phyloP scores from a whole-genome alignment of 768 basidiomycete genomes.

The Tylopilus vinaceipallidus region DNA sequence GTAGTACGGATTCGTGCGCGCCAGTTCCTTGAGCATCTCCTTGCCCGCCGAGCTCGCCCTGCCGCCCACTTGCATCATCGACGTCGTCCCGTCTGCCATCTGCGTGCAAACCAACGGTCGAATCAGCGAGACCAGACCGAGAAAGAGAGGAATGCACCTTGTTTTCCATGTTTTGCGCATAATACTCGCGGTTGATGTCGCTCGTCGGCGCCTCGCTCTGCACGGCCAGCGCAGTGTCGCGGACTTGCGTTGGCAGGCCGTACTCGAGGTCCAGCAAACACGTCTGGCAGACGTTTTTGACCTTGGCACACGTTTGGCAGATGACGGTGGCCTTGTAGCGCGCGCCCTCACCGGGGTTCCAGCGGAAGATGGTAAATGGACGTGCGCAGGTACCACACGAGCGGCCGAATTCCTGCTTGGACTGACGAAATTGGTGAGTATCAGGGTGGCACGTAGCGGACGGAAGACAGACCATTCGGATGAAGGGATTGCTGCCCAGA shows the following conservation, averaged over 20 bases:
- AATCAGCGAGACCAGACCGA: background rate
- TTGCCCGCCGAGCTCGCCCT: constrained; percentile 79
- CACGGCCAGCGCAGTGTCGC: constrained; percentile 89
- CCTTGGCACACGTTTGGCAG: constrained; percentile 95
- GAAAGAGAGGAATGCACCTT: constrained; percentile 45
- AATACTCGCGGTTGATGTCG: constrained; percentile 95
- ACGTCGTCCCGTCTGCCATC: constrained; percentile 67
- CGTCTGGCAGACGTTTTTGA: constrained; percentile 96
- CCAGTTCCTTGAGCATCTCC: constrained; percentile 95
- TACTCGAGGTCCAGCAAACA: constrained; percentile 97
- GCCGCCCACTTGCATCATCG: constrained; percentile 53
- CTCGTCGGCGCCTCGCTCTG: constrained; percentile 90
- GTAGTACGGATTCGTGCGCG: constrained; percentile 95
- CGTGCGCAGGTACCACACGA: constrained; percentile 98
- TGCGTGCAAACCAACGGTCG: constrained; percentile 33
- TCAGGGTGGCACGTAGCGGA: background rate
- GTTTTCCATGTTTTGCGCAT: constrained; percentile 87
- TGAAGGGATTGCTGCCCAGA: constrained; percentile 87
- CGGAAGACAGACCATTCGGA: constrained; percentile 74
- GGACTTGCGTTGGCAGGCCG: constrained; percentile 92
- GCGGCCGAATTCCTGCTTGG: constrained; percentile 94
- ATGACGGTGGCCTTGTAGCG: constrained; percentile 97
- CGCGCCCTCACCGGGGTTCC: constrained; percentile 94
- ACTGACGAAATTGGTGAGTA: constrained; percentile 61
- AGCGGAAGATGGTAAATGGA: constrained; percentile 95